Conservation (phyloP, 768 basidiomycete genomes). For the Agaricus blazei region DNA sequence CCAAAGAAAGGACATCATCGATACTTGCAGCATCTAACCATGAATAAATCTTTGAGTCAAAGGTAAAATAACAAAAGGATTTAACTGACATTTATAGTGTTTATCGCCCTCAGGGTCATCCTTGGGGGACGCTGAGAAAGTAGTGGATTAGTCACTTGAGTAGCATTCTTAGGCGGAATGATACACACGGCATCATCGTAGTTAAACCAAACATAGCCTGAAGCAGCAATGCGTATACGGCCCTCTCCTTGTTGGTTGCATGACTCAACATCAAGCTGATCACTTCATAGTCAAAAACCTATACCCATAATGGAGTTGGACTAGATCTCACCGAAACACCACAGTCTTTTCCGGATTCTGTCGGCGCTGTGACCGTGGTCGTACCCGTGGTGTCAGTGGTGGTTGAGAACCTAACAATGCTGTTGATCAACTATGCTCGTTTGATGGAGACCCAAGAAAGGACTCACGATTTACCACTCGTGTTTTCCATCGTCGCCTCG, state of each 20-base stretch:
- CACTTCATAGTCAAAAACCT: neutral
- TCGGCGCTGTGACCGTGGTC: neutral
- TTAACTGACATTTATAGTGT: constrained; percentile 9
- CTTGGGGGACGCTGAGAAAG: constrained; percentile 7
- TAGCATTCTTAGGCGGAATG: neutral
- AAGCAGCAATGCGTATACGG: constrained; percentile 6
- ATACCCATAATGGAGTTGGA: neutral
- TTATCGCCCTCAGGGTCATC: constrained; percentile 1
- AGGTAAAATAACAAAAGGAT: neutral
- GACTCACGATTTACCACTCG: constrained; percentile 1
- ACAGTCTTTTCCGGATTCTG: neutral
- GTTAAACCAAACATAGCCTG: constrained; percentile 15
- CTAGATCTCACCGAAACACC: neutral
- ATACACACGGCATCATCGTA: constrained; percentile 8
- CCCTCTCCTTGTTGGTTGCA: constrained; percentile 11
- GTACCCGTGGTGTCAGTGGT: too few relatives aligned
- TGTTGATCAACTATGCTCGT: too few relatives aligned
- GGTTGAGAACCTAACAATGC: too few relatives aligned
- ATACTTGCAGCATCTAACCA: constrained; percentile 7
- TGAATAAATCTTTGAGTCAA: neutral
- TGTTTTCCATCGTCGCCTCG: neutral
- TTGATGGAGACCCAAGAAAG: too few relatives aligned
- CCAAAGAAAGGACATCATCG: constrained; percentile 6
- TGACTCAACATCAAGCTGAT: constrained; percentile 4
- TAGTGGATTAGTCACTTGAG: neutral